Conservation (phyloP, 108 stramenopile species). For the Skeletonema costatum region DNA sequence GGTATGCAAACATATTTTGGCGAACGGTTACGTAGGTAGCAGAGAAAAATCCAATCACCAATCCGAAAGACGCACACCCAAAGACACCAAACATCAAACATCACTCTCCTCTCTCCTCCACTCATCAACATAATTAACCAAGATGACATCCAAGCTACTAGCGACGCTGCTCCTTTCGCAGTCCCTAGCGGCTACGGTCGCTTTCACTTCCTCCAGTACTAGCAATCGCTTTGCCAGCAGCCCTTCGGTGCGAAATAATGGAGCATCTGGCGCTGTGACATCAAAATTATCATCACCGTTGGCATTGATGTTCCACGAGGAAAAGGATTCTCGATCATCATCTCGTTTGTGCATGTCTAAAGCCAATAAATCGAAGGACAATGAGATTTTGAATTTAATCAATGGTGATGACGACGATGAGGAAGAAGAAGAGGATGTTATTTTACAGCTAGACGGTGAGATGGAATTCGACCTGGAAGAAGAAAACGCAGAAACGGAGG, state of each 20-base stretch:
- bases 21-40: too few species aligned
- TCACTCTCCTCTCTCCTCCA: too few species aligned
- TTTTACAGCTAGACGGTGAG: background rate
- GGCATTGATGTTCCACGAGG: background rate
- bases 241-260: background rate
- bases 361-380: background rate
- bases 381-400: background rate
- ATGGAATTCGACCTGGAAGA: background rate
- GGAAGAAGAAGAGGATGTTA: background rate
- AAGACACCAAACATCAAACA: too few species aligned
- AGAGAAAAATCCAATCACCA: too few species aligned
- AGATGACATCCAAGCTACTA: background rate
- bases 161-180: background rate
- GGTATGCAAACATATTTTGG: too few species aligned
- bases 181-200: background rate
- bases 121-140: too few species aligned
- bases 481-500: background rate
- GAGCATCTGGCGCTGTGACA: background rate
- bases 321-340: background rate
- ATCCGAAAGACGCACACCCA: too few species aligned
- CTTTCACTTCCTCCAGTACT: background rate
- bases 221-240: background rate
- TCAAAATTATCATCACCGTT: background rate
- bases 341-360: background rate
- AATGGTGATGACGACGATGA: background rate